phyloP scores from a whole-genome alignment of 2,329 filamentous ascomycete species.

The Stemphylium beticola region DNA sequence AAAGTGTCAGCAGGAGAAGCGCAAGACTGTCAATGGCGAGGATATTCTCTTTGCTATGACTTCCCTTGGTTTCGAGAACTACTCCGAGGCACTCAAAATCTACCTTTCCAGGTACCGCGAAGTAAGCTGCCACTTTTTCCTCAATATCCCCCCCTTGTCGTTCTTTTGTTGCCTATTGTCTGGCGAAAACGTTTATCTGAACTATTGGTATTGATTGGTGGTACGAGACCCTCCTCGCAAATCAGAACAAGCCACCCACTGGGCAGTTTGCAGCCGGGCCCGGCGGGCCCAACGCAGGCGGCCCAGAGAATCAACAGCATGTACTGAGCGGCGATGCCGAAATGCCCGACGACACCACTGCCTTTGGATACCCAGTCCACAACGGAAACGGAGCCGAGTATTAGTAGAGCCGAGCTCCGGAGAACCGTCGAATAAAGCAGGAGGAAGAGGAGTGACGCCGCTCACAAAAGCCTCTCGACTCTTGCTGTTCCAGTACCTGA shows the following conservation, averaged over 20 bases:
- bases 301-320: slow-evolving; percentile 50
- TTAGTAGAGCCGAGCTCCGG: slow-evolving; percentile 37
- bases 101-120: slow-evolving; percentile 97
- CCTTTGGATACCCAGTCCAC: slow-evolving; percentile 51
- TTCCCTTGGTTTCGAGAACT: slow-evolving; percentile 97
- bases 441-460: neutral
- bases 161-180: slow-evolving; percentile 47
- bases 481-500: slow-evolving; percentile 29
- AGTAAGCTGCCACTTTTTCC: slow-evolving; percentile 66
- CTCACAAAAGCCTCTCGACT: slow-evolving; percentile 14
- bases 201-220: slow-evolving; percentile 59
- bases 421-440: slow-evolving; percentile 4
- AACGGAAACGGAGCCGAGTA: slow-evolving; percentile 51
- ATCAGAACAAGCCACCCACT: slow-evolving; percentile 64
- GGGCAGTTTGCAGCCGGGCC: slow-evolving; percentile 46
- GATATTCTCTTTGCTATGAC: slow-evolving; percentile 99
- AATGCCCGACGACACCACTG: slow-evolving; percentile 50
- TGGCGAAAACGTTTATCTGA: slow-evolving; percentile 55
- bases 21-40: slow-evolving; percentile 98
- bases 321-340: slow-evolving; percentile 54
- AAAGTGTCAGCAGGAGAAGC: slow-evolving; percentile 99
- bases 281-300: slow-evolving; percentile 43
- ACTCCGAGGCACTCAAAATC: slow-evolving; percentile 96
- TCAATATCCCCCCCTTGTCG: slow-evolving; percentile 26
- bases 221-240: slow-evolving; percentile 79